These are phyloP conservation scores for Afroboletus lepidellus DNA, from an alignment of 1,284 basidiomycete genomes.

Conservation along the genomic window DNA sequence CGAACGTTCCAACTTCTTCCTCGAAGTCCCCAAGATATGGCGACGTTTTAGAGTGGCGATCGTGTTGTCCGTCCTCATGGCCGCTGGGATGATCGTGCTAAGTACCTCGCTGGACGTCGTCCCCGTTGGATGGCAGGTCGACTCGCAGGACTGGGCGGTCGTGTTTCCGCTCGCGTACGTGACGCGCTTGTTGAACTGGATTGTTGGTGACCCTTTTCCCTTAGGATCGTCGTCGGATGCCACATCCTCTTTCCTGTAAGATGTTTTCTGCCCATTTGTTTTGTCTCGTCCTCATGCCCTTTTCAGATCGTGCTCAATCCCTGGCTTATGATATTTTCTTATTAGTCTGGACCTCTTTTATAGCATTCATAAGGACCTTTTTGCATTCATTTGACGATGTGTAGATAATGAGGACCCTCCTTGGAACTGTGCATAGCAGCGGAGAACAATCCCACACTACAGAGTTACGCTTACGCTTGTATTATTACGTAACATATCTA, in stretches of 20 bases:
- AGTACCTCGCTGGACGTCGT: conserved; percentile 42
- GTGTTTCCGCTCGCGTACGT: conserved; percentile 60
- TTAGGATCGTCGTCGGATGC: conserved; percentile 53
- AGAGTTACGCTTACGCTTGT: not conserved
- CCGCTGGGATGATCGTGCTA: conserved; percentile 56
- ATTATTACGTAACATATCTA: not conserved
- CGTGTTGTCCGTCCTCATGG: conserved; percentile 46
- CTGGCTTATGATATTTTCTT: conserved; percentile 78
- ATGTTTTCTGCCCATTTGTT: not conserved
- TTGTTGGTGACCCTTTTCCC: not conserved
- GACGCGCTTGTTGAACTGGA: conserved; percentile 22
- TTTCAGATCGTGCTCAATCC: conserved; percentile 70
- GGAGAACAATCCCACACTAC: no score
- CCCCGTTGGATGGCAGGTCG: conserved; percentile 62
- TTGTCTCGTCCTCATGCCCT: not conserved
- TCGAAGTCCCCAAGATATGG: conserved; percentile 79
- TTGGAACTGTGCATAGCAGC: no score
- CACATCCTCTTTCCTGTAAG: conserved; percentile 71
- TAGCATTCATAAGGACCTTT: not conserved
- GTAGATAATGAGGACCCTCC: not conserved
- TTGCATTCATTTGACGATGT: not conserved
- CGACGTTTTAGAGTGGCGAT: conserved; percentile 59
- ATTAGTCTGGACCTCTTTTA: conserved; percentile 36
- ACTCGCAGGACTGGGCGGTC: conserved; percentile 53
- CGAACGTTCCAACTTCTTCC: conserved; percentile 82